phyloP scores from a whole-genome alignment of 495 filamentous ascomycete genomes.

The Xanthoparmelia taractica region DNA sequence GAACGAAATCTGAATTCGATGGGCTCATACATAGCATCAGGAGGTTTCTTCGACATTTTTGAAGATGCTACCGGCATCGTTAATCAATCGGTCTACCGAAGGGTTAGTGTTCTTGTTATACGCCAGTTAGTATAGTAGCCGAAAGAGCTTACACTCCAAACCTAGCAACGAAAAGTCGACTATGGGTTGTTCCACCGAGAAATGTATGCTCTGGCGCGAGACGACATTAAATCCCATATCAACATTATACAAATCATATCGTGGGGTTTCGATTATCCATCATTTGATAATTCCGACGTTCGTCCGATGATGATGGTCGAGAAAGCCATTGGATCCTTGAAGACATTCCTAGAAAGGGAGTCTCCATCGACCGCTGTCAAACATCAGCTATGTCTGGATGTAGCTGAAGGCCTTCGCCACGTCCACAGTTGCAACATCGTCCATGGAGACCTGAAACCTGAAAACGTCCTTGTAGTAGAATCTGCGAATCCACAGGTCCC shows the following conservation, averaged over 20 bases:
- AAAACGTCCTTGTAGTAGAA: constrained; percentile 35
- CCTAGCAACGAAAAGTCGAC: background rate
- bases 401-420: constrained; percentile 13
- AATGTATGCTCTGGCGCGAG: background rate
- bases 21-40: background rate
- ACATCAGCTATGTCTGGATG: constrained; percentile 22
- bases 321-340: background rate
- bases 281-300: background rate
- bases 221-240: background rate
- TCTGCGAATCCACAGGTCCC: constrained; percentile 22
- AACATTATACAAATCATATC: background rate
- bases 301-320: background rate
- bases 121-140: background rate
- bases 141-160: background rate
- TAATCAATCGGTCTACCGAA: background rate
- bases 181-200: background rate
- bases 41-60: background rate
- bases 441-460: constrained; percentile 37
- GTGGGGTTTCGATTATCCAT: constrained; percentile 6
- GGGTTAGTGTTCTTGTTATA: background rate
- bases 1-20: background rate
- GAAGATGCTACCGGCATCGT: background rate
- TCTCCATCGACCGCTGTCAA: background rate
- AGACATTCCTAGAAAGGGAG: background rate
- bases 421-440: constrained; percentile 35